These are phyloP conservation scores for Wickerhamiella sergipiensis DNA, from an alignment of 805 yeast genomes.

Conservation along the genomic window DNA sequence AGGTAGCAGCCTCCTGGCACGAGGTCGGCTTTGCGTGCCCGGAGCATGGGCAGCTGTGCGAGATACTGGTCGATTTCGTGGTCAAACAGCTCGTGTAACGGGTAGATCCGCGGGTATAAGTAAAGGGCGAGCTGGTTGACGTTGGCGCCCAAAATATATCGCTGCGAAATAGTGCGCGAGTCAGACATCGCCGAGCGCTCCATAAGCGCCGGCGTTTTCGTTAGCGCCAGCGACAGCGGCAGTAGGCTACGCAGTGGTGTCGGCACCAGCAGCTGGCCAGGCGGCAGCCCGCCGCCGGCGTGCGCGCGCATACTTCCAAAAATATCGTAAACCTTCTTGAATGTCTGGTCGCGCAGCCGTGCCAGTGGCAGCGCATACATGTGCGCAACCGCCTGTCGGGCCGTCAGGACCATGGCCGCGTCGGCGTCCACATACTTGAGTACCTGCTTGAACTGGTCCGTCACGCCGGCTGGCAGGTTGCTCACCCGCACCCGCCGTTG, in stretches of 20 bases:
- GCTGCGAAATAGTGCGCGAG: slow-evolving; percentile 42
- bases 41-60: background rate
- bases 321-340: slow-evolving; percentile 38
- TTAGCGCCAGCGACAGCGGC: slow-evolving; percentile 50
- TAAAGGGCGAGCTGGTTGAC: slow-evolving; percentile 44
- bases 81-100: slow-evolving; percentile 42
- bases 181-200: slow-evolving; percentile 41
- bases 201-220: slow-evolving; percentile 52
- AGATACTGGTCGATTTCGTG: background rate
- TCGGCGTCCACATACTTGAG: slow-evolving; percentile 74
- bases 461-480: slow-evolving; percentile 69
- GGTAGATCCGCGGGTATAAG: slow-evolving; percentile 70
- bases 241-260: slow-evolving; percentile 63
- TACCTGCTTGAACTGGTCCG: slow-evolving; percentile 57
- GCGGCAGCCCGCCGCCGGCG: slow-evolving; percentile 27
- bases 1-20: slow-evolving; percentile 61
- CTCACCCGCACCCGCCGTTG: slow-evolving; percentile 73
- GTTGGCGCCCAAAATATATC: slow-evolving; percentile 38
- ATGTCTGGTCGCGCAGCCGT: slow-evolving; percentile 40
- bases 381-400: slow-evolving; percentile 36
- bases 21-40: slow-evolving; percentile 10
- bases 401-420: slow-evolving; percentile 38
- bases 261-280: slow-evolving; percentile 66
- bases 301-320: slow-evolving; percentile 44
- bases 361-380: slow-evolving; percentile 24